phyloP scores from a whole-genome alignment of 306 rosid genomes.

The Cucurbita pepo region DNA sequence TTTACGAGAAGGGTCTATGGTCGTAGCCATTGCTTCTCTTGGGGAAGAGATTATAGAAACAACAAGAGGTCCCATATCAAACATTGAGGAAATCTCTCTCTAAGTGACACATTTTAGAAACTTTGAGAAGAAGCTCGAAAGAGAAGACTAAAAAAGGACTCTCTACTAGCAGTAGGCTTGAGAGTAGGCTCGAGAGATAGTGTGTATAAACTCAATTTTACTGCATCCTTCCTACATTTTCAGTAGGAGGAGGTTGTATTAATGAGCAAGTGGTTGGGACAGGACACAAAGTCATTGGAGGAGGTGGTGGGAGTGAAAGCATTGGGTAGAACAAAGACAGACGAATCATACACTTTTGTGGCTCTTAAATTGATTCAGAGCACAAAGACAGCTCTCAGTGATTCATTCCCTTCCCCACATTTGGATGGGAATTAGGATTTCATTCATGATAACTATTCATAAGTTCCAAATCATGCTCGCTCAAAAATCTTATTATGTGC shows the following conservation, averaged over 20 bases:
- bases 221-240: not conserved
- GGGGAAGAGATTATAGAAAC: conserved; percentile 37
- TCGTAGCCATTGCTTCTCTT: conserved; percentile 67
- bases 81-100: too few relatives aligned
- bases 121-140: too few relatives aligned
- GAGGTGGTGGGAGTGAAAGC: conserved; percentile 56
- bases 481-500: not conserved
- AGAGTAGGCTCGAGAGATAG: conserved; percentile 20
- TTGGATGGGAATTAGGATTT: not conserved
- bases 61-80: not conserved
- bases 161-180: not conserved
- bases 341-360: conserved; percentile 63
- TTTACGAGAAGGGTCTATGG: conserved; percentile 82
- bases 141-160: not conserved
- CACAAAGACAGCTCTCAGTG: conserved; percentile 39
- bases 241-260: not conserved
- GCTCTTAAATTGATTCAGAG: conserved; percentile 37
- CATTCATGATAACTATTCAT: not conserved
- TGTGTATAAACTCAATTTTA: not conserved
- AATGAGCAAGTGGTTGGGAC: not conserved
- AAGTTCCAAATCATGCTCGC: not conserved
- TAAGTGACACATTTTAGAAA: too few relatives aligned
- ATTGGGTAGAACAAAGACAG: conserved; percentile 52
- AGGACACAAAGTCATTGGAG: conserved; percentile 52
- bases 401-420: not conserved